Conservation (phyloP, 768 basidiomycete genomes). For the Boletus speciosus region DNA sequence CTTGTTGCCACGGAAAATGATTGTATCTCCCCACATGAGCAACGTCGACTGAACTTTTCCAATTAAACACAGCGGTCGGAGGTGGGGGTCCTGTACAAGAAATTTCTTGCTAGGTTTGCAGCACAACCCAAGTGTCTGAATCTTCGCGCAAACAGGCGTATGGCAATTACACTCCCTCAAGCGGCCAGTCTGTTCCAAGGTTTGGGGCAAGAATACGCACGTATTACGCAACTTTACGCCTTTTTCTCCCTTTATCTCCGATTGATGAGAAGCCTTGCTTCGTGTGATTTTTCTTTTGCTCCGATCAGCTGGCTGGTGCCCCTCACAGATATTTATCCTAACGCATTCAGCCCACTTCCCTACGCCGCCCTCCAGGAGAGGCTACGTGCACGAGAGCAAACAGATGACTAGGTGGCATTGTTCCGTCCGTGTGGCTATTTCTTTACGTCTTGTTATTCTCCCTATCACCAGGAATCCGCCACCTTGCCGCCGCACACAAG, state of each 20-base stretch:
- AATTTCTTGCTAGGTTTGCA: neutral
- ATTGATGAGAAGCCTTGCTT: neutral
- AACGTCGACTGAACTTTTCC: neutral
- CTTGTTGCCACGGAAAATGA: neutral
- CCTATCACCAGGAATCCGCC: neutral
- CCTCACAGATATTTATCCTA: neutral
- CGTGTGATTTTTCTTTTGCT: neutral
- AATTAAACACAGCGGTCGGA: neutral
- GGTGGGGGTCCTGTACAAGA: neutral
- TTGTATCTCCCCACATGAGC: neutral
- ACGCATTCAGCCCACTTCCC: neutral
- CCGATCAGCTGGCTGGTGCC: neutral
- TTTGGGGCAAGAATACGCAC: neutral
- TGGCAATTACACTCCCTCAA: neutral
- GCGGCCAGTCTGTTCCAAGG: neutral
- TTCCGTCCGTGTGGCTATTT: neutral
- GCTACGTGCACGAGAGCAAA: neutral
- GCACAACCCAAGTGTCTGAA: neutral
- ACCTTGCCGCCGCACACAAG: neutral
- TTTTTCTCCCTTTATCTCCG: neutral
- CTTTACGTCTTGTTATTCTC: too few species aligned
- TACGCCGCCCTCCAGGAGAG: neutral
- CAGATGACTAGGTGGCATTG: neutral
- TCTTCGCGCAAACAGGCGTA: neutral
- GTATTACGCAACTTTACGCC: neutral